A percentile compares a stretch with the other conserved stretches of the same genome.
Evolutionary conservation across 768 basidiomycete genomes (phyloP).

Genomic region (Xerocomellus intermedius): DNA sequence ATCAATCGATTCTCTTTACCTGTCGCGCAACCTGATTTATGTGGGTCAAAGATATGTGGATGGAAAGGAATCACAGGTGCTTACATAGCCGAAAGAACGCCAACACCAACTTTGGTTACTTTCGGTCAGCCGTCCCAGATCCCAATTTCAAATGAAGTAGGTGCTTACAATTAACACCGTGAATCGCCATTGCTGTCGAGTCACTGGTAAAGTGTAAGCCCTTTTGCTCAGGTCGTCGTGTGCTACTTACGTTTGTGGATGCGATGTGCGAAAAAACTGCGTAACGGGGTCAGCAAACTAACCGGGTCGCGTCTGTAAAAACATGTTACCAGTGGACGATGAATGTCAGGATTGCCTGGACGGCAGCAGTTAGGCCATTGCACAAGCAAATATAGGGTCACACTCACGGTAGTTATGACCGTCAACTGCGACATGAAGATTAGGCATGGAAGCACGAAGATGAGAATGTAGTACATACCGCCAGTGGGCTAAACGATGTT

Average conservation of each 20-base stretch:
- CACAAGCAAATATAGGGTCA: not conserved
- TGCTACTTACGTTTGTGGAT: conserved; percentile 13
- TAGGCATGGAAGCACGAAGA: not conserved
- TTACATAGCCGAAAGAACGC: conserved; percentile 33
- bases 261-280: conserved; percentile 12
- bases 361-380: conserved; percentile 10
- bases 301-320: not conserved
- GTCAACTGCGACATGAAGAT: conserved; percentile 22
- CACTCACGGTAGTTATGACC: conserved; percentile 32
- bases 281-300: not conserved
- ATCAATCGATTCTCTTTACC: conserved; percentile 13
- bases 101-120: conserved; percentile 23
- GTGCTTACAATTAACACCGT: conserved; percentile 36
- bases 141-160: not conserved
- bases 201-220: conserved; percentile 18
- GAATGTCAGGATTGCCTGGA: conserved; percentile 47
- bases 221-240: not conserved
- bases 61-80: conserved; percentile 1
- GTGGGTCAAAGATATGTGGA: not conserved
- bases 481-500: conserved; percentile 20
- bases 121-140: not conserved
- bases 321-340: conserved; percentile 49
- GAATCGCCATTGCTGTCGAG: conserved; percentile 28
- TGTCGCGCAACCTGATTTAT: conserved; percentile 36
- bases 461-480: conserved; percentile 18